Evolutionary conservation across 2,329 filamentous ascomycete species (phyloP).

Genomic region (Arthrobotrys megalospora): DNA sequence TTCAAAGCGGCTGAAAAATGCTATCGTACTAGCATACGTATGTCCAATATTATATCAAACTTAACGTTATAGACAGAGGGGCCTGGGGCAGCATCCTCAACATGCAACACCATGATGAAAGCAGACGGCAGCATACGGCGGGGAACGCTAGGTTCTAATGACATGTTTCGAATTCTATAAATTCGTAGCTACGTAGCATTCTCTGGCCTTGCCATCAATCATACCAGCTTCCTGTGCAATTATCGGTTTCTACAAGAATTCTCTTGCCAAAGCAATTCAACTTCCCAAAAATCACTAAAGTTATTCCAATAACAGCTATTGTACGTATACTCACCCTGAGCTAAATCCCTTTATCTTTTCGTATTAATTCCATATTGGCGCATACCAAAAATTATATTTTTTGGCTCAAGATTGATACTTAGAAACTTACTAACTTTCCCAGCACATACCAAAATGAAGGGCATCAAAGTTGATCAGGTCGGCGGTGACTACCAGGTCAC

Average conservation of each 20-base stretch:
- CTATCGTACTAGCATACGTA: background rate
- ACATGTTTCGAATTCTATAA: constrained; percentile 39
- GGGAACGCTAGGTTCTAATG: background rate
- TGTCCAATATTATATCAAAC: background rate
- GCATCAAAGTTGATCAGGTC: constrained; percentile 37
- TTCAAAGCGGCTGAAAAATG: background rate
- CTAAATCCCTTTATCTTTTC: background rate
- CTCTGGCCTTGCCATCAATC: background rate
- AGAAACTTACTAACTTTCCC: background rate
- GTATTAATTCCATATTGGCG: too few species aligned
- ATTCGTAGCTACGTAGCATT: constrained; percentile 4
- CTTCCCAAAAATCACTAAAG: background rate
- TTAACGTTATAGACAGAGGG: constrained; percentile 1
- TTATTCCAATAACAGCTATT: background rate
- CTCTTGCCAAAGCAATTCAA: too few species aligned
- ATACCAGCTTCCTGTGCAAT: background rate
- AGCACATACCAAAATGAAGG: constrained; percentile 44
- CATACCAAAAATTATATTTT: too few species aligned
- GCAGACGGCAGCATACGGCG: too few species aligned
- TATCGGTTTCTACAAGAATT: background rate
- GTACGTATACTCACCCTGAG: background rate
- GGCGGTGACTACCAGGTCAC: constrained; percentile 38
- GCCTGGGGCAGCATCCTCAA: too few species aligned
- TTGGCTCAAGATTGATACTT: background rate
- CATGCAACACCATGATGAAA: background rate